Evolutionary conservation across 2,329 filamentous ascomycete species (phyloP), one percentile per base, ranked within the genome.

Genomic region (Diaporthe destruens): DNA sequence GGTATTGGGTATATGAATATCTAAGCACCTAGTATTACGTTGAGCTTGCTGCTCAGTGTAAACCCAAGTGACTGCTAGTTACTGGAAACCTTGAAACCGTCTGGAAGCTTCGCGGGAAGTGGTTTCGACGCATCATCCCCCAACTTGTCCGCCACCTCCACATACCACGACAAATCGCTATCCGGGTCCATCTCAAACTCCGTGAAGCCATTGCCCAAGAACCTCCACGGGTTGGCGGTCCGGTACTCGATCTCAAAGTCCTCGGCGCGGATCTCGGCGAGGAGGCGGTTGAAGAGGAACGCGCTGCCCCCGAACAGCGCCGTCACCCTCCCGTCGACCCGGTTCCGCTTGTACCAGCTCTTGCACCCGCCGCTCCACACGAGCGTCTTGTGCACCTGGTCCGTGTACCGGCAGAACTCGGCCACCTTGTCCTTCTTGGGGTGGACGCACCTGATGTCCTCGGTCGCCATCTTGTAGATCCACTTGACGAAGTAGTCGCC

Each of bases 301-400:
- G 51, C 51, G 23, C 51, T 54, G 16, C 51, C 51, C 7, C 51
- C 51, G 12, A 54, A 54, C 11, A 54, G 51, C 14, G 51, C 51
- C 51, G 51, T 54, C 2, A 54, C 51, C 16, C 51, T 23, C 11
- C 51, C 51, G 23, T 54, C 51, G 3, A 16, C 11, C 12, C 16
- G 14, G 51, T 54, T 54, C 16, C 51, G 14, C 51, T 54, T 54
- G 11, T 54, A 54, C 51, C 51, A 54, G 51, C 51, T 54, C 51
- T 12, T 11, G 16, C 51, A 54, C 11, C 51, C 16, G 51, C 51
- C 51, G 16, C 11, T 16, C 51, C 51, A 54, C 2, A 54, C 51
- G 23, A 54, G 51, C 8, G 51, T 54, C 51, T 54, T 54, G 14
- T 54, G 51, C 16, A 54, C 16, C 51, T 54, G 51, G 16, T 54